A percentile compares a stretch with the other conserved stretches of the same genome.
Evolutionary conservation across 1,139 yeast species (phyloP).

Genomic region (Pichia sp.): DNA sequence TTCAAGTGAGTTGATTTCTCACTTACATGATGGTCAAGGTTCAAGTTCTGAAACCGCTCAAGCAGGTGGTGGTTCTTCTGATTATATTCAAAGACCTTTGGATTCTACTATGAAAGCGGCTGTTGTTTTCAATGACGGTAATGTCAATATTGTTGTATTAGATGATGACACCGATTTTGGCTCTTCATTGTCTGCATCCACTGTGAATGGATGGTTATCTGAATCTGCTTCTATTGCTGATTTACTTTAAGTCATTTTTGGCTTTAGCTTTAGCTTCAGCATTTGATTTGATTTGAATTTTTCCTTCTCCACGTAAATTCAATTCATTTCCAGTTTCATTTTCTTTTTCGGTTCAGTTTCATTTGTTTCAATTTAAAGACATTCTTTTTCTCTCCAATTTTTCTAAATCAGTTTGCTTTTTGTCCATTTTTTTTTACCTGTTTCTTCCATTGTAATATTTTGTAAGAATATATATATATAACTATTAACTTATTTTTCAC

Average conservation of each 20-base stretch:
- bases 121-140: slow-evolving; percentile 58
- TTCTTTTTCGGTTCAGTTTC: too few relatives aligned
- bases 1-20: slow-evolving; percentile 64
- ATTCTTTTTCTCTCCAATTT: too few relatives aligned
- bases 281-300: too few relatives aligned
- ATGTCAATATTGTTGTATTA: slow-evolving; percentile 52
- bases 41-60: slow-evolving; percentile 32
- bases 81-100: slow-evolving; percentile 82
- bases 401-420: too few relatives aligned
- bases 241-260: background rate
- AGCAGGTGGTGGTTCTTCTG: slow-evolving; percentile 85
- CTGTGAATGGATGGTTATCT: slow-evolving; percentile 49
- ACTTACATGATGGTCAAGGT: slow-evolving; percentile 86
- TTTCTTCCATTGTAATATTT: too few relatives aligned
- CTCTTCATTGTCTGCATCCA: slow-evolving; percentile 41
- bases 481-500: too few relatives aligned
- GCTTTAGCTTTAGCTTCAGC: too few relatives aligned
- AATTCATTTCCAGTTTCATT: too few relatives aligned
- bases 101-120: slow-evolving; percentile 79
- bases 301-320: too few relatives aligned
- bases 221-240: slow-evolving; percentile 42
- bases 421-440: too few relatives aligned
- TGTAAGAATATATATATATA: too few relatives aligned
- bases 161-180: slow-evolving; percentile 48
- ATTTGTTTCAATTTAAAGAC: too few relatives aligned